These are phyloP conservation scores for Chytriomyces hyalinus DNA, from an alignment of 192 early-diverging fungal species.

Conservation along the genomic window DNA sequence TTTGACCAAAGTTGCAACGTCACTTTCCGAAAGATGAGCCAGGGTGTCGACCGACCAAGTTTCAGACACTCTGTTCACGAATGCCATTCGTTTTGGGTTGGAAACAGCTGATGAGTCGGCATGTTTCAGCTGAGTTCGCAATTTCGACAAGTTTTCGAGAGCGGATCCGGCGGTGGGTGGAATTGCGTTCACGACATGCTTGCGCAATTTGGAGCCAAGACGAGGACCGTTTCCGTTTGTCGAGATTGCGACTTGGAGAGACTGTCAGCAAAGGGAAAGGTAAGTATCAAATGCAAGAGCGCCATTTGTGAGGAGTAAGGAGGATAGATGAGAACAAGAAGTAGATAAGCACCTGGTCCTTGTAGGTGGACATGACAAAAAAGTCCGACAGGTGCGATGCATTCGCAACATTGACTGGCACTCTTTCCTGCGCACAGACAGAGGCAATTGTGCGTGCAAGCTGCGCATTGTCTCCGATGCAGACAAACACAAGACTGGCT, in stretches of 20 bases:
- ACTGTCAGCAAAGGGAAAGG: constrained; percentile 42
- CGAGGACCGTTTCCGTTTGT: constrained; percentile 86
- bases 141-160: constrained; percentile 67
- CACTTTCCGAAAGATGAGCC: constrained; percentile 66
- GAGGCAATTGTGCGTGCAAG: constrained; percentile 53
- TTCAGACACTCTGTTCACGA: constrained; percentile 82
- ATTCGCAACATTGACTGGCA: constrained; percentile 88
- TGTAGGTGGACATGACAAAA: constrained; percentile 81
- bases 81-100: constrained; percentile 72
- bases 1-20: constrained; percentile 37
- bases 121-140: constrained; percentile 55
- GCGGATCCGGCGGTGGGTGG: constrained; percentile 72
- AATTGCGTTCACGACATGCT: constrained; percentile 68
- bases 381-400: constrained; percentile 83
- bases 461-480: constrained; percentile 55
- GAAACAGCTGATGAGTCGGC: constrained; percentile 61
- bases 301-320: neutral
- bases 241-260: constrained; percentile 86
- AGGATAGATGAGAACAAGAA: neutral
- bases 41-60: constrained; percentile 81
- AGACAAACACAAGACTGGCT: constrained; percentile 63
- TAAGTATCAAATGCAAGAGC: constrained; percentile 59
- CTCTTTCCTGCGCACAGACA: constrained; percentile 60
- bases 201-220: constrained; percentile 77
- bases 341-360: constrained; percentile 13